phyloP scores from a whole-genome alignment of 2,329 filamentous ascomycete species.

The Aspergillus flavus region DNA sequence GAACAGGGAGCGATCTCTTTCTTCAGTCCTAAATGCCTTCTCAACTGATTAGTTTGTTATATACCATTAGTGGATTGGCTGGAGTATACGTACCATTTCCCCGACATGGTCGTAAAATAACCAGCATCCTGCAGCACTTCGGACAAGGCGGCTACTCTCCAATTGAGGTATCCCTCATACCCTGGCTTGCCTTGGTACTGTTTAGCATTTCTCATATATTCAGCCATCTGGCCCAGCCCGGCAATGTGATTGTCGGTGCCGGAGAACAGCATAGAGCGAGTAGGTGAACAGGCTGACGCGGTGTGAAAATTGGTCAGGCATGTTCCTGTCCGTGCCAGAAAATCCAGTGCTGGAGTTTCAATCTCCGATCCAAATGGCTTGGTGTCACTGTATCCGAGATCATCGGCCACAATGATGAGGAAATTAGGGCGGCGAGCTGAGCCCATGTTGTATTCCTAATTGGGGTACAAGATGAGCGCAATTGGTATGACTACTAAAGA shows the following conservation, averaged over 20 bases:
- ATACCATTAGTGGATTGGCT: neutral
- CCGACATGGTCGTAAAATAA: constrained; percentile 63
- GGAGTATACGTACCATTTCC: constrained; percentile 49
- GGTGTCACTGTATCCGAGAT: constrained; percentile 63
- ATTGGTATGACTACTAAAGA: neutral
- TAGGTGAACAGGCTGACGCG: constrained; percentile 66
- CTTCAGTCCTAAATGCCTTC: constrained; percentile 62
- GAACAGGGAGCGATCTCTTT: constrained; percentile 58
- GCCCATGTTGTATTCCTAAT: neutral
- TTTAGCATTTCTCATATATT: constrained; percentile 58
- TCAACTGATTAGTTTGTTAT: neutral
- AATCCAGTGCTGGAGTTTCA: constrained; percentile 61
- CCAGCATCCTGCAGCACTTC: constrained; percentile 61
- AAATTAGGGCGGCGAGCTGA: constrained; percentile 55
- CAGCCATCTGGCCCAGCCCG: constrained; percentile 60
- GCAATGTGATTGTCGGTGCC: constrained; percentile 61
- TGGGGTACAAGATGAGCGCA: neutral
- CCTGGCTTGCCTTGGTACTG: constrained; percentile 59
- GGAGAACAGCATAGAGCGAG: constrained; percentile 68
- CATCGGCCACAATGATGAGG: constrained; percentile 61
- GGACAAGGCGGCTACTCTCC: constrained; percentile 59
- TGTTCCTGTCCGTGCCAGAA: constrained; percentile 54
- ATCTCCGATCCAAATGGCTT: constrained; percentile 64
- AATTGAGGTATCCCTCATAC: constrained; percentile 66
- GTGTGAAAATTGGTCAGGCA: constrained; percentile 68